Base-by-base conservation (phyloP, 1,284 basidiomycete species). In the Naganishia albida region DNA sequence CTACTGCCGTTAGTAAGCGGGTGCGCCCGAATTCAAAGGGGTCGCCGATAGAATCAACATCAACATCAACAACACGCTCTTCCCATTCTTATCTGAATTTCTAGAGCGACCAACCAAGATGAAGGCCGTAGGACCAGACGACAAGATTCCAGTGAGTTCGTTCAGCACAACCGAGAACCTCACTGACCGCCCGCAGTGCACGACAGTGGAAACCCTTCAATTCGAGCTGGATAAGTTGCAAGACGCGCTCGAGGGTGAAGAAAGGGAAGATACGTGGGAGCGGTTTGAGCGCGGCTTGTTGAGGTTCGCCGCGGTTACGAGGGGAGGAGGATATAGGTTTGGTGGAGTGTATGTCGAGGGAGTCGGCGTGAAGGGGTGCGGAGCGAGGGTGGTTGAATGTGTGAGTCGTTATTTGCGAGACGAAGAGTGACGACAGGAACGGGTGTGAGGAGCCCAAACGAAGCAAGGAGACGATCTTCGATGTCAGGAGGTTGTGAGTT, bases 221-320 rank as follows among this genome's bases (percentile, higher is more conserved):
- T 67, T 67, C 28, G 78, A 80, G 62, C 69, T 80, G 25, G 75
- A 78, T 8, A 66, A 67, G 0, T 70, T 80, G 26, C 63, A 70
- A 3, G 68, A 69, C 15, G 69, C 73, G 0, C 69, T 80, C 20
- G 74, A 72, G 42, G 74, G 74, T 7, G 71, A 72, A n/a, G 79
- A 80, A 70, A 73, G 73, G 25, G 79, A 80, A 62, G 77, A 80
- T 55, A 78, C 77, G 23, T 80, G 78, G 78, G 78, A 79, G 65
- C 78, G 78, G 68, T 72, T 80, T 34, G 78, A 77, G 57, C 71
- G 72, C 50, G 77, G 73, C 0, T 67, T 80, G 34, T 72, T 77
- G 26, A 71, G 79, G 38, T 78, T 80, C 50, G 72, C 77, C 0
- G 77, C 72, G 2, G 70, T 80, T 4, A 75, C 74, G 2, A 67